A percentile compares a stretch with the other conserved stretches of the same genome.
Conservation (phyloP, 2,329 filamentous ascomycete species). For the Immersiporthe knoxdaviesiana region DNA sequence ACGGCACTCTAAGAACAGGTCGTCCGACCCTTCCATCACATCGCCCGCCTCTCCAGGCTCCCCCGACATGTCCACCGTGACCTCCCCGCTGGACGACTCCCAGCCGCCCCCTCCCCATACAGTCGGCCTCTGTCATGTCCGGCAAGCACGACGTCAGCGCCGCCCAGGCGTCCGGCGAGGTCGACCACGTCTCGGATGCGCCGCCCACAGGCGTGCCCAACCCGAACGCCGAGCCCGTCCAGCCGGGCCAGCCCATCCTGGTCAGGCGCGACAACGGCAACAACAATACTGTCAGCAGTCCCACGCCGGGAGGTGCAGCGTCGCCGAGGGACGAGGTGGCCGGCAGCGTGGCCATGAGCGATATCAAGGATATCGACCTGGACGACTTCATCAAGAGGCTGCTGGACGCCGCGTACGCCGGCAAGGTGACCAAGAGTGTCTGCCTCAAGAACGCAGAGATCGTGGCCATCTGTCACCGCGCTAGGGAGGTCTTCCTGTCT, state of each 20-base stretch:
- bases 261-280: slow-evolving; percentile 78
- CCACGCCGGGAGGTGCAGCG: slow-evolving; percentile 55
- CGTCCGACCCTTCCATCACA: slow-evolving; percentile 45
- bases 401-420: slow-evolving; percentile 90
- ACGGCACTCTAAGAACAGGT: slow-evolving; percentile 50
- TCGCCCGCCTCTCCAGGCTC: slow-evolving; percentile 47
- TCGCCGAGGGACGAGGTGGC: slow-evolving; percentile 54
- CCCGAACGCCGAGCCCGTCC: slow-evolving; percentile 61
- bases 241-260: slow-evolving; percentile 86
- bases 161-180: slow-evolving; percentile 84
- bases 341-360: slow-evolving; percentile 73
- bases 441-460: slow-evolving; percentile 98
- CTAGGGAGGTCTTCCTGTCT: slow-evolving; percentile 84
- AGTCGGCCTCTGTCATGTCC: slow-evolving; percentile 72
- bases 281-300: slow-evolving; percentile 72
- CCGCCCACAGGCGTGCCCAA: slow-evolving; percentile 72
- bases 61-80: slow-evolving; percentile 44
- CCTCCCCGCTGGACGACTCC: slow-evolving; percentile 54
- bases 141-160: slow-evolving; percentile 79
- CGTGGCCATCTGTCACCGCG: slow-evolving; percentile 86
- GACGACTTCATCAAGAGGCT: slow-evolving; percentile 97
- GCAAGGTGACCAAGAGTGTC: slow-evolving; percentile 96
- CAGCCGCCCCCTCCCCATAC: slow-evolving; percentile 84
- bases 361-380: slow-evolving; percentile 89
- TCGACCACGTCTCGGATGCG: slow-evolving; percentile 91